A percentile compares a stretch with the other conserved stretches of the same genome.
These are phyloP conservation scores for Vishniacozyma victoriae DNA, from an alignment of 768 basidiomycete species.

Conservation along the genomic window DNA sequence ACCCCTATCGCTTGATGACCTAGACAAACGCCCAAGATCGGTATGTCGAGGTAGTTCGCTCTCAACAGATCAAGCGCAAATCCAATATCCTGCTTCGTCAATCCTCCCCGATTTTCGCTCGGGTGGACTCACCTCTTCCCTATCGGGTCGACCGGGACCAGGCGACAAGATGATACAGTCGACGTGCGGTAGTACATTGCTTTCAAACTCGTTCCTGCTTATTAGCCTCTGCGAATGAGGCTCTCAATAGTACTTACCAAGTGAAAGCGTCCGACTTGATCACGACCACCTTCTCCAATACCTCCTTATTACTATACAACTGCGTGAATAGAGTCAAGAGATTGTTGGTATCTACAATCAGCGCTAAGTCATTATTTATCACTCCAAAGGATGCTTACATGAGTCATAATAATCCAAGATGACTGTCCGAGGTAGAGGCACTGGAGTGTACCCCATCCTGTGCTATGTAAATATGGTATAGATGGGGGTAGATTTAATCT, in stretches of 20 bases:
- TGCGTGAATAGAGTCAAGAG: constrained; percentile 45
- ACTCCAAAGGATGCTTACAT: constrained; percentile 16
- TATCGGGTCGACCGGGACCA: constrained; percentile 46
- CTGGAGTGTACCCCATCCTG: too few species aligned
- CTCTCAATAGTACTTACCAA: constrained; percentile 22
- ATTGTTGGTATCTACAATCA: constrained; percentile 43
- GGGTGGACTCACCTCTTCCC: constrained; percentile 19
- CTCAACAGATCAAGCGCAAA: constrained; percentile 39
- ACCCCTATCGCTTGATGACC: constrained; percentile 46
- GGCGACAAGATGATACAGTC: constrained; percentile 48
- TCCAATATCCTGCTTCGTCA: constrained; percentile 33
- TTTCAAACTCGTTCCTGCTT: constrained; percentile 31
- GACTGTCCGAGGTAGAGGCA: constrained; percentile 40
- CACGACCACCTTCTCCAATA: constrained; percentile 40
- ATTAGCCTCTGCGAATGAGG: not conserved
- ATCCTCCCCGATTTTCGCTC: not conserved
- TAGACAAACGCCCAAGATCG: constrained; percentile 44
- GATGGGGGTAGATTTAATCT: too few species aligned
- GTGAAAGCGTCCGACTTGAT: constrained; percentile 41
- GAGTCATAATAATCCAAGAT: constrained; percentile 48
- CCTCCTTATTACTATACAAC: constrained; percentile 36
- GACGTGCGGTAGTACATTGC: constrained; percentile 33
- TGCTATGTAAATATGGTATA: too few species aligned
- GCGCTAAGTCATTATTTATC: too few species aligned
- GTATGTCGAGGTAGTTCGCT: constrained; percentile 25